Base-by-base conservation (phyloP, 169 alveolate genomes). In the Condylostoma magnum region DNA sequence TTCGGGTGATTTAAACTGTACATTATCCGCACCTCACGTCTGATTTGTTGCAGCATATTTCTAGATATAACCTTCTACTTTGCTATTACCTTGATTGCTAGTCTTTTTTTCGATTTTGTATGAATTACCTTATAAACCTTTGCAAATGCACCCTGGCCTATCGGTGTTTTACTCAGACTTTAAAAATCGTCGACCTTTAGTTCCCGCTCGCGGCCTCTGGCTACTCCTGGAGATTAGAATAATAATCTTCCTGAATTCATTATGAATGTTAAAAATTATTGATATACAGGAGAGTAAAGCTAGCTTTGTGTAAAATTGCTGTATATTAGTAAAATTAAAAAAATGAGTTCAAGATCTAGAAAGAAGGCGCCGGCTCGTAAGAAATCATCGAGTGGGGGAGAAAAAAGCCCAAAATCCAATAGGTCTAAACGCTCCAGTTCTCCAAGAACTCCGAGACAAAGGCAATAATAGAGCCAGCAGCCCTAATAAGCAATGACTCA, bases 11-110 rank as follows among this genome's bases (percentile, higher is more conserved):
- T 85, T 47, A 93, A 67, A 50, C 85, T 77, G 80, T 93, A 93
- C 95, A 93, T 89, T 27, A 93, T 93, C 77, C 86, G 88, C 15
- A 93, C 92, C 77, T 93, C 97, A 41, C 89, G 78, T 58, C 74
- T 83, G 56, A 93, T 81, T 80, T 82, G 80, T 28, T 74, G 72
- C 30, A 60, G 54, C 89, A 81, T 77, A 41, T 73, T 65, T 15
- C 86, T 83, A 48, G 82, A 84, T 15, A 63, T 34, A 2, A 63
- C 38, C 18, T 33, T 63, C 4, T 55, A 12, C 33, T 67, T 67
- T 48, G 47, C 54, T 20, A 67, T 48, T 8, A 25, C 18, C 50
- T 67, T 67, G 22, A 67, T 28, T 31, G 76, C 76, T 25, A 67
- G 50, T 18, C 15, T 22, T n/a, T 67, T 44, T 18, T 31, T 37